phyloP scores from a whole-genome alignment of 305 asterid species.

The Solanum chacoense region DNA sequence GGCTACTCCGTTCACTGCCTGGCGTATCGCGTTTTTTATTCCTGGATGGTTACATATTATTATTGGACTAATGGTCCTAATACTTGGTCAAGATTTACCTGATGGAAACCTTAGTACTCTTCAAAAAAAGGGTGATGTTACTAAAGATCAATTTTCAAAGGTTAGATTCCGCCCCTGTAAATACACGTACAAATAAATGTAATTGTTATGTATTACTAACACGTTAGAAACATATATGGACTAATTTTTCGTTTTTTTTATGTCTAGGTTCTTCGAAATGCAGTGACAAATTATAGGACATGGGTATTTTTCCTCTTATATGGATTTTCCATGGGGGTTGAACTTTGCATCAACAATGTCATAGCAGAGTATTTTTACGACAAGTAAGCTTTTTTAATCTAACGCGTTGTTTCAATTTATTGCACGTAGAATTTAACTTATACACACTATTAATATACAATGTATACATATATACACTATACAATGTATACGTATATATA shows the following conservation, averaged over 20 bases:
- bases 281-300: slow-evolving; percentile 32
- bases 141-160: slow-evolving; percentile 20
- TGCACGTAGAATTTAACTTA: neutral
- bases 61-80: slow-evolving; percentile 21
- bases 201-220: neutral
- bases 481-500: neutral
- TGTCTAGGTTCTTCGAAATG: slow-evolving; percentile 17
- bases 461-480: neutral
- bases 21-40: slow-evolving; percentile 35
- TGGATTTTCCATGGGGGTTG: slow-evolving; percentile 36
- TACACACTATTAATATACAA: neutral
- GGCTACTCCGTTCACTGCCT: slow-evolving; percentile 28
- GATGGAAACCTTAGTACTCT: slow-evolving; percentile 27
- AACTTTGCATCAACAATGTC: slow-evolving; percentile 22
- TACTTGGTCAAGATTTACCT: slow-evolving; percentile 35
- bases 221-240: neutral
- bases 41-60: slow-evolving; percentile 34
- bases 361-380: slow-evolving; percentile 24
- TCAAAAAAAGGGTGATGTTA: slow-evolving; percentile 17
- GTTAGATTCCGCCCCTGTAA: neutral
- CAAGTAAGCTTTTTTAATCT: neutral
- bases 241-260: neutral
- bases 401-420: neutral
- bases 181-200: neutral
- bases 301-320: slow-evolving; percentile 32